Percentiles rank a stretch among this genome's conserved stretches.
Conservation (phyloP, 345 rosid genomes). For the Rhodamnia rubescens region DNA sequence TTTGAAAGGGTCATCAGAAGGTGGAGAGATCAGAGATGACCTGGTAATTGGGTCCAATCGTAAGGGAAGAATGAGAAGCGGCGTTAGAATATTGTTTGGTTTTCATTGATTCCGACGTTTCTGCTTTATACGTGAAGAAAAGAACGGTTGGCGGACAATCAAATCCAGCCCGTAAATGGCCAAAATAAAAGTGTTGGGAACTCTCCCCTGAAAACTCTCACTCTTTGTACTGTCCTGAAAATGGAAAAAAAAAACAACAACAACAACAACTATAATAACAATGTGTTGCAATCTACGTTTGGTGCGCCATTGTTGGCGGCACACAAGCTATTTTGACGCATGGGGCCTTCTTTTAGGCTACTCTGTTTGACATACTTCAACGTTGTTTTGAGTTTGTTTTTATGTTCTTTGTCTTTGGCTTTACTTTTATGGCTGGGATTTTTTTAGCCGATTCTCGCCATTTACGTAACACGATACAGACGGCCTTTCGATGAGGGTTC, state of each 20-base stretch:
- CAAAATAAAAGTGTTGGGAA: neutral
- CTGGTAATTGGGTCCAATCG: neutral
- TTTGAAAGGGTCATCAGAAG: neutral
- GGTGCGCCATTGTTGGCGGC: neutral
- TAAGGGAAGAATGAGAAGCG: neutral
- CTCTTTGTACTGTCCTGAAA: neutral
- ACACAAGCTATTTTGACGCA: neutral
- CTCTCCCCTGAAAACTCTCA: neutral
- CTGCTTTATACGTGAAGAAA: neutral
- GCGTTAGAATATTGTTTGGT: neutral
- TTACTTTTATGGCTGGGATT: neutral
- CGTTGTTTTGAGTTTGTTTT: neutral
- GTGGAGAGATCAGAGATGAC: neutral
- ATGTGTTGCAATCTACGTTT: neutral
- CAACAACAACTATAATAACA: neutral
- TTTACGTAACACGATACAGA: neutral
- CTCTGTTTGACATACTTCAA: neutral
- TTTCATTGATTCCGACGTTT: neutral
- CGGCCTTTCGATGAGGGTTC: neutral
- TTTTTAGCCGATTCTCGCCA: neutral
- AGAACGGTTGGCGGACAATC: neutral
- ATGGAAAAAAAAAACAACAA: neutral
- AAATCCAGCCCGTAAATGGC: neutral
- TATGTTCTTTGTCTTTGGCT: neutral
- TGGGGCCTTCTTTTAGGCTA: neutral